Evolutionary conservation across 495 filamentous ascomycete genomes (phyloP), one percentile per base, ranked within the genome.

Genomic region (Penicillium diatomitis): DNA sequence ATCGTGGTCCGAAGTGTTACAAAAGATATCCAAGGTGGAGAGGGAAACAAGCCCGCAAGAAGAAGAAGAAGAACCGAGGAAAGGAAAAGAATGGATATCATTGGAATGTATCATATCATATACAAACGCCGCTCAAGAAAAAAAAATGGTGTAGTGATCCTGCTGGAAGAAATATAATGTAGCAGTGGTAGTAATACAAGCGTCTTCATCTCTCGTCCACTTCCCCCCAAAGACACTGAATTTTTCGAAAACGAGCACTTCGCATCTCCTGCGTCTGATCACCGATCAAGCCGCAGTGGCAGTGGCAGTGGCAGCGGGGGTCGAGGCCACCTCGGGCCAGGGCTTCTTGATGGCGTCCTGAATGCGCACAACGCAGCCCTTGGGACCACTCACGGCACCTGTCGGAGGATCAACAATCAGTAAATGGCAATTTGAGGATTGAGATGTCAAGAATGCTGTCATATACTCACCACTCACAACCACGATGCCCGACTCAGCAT

Each of bases 341-440:
- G 84, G 80, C 76, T 90, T 92, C 79, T 94, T 95, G 64, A 91
- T 78, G 8, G 90, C 88, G 72, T 97, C 90, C 60, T 92, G 85
- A 46, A 97, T 77, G 69, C 82, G 81, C 44, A 97, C 88, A 39
- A 84, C 65, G 49, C 82, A 83, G 39, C 87, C 86, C 66, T 89
- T 90, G 39, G 90, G 90, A 9, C 90, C 90, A 30, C 84, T 83
- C 45, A 97, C 81, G 54, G 77, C 74, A 48, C 90, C 82, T 85
- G n/a, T 5, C 34, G 10, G 10, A 60, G 37, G 51, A 20, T 20
- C 20, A 20, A 20, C 20, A 20, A 20, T 20, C 20, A 20, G 20
- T 20, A 20, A 20, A 20, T 20, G 20, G 20, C 2, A 20, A n/a
- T n/a, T n/a, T 20, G 20, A 20, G 20, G 20, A 20, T 20, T 20